phyloP scores from a whole-genome alignment of 768 basidiomycete genomes.

The Fistulinella prunicolor region DNA sequence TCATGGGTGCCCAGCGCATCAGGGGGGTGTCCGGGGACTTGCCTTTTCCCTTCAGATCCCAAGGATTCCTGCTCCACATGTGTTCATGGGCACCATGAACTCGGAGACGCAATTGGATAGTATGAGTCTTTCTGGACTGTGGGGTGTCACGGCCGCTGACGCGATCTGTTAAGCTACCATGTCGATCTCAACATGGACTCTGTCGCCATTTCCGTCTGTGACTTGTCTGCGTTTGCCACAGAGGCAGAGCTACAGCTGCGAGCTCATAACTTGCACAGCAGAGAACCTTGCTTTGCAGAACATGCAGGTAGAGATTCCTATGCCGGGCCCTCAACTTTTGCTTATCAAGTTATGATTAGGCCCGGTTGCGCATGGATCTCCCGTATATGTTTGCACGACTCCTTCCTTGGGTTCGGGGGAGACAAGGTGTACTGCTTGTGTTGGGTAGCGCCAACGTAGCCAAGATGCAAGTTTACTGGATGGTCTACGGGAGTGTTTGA shows the following conservation, averaged over 20 bases:
- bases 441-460: conserved; percentile 99
- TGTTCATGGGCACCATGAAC: conserved; percentile 99
- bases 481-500: conserved; percentile 92
- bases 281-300: conserved; percentile 98
- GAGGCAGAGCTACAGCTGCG: conserved; percentile 70
- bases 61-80: conserved; percentile 91
- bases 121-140: conserved; percentile 23
- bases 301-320: conserved; percentile 64
- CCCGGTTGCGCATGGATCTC: conserved; percentile 92
- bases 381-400: conserved; percentile 95
- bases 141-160: not conserved
- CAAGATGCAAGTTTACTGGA: conserved; percentile 73
- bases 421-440: conserved; percentile 82
- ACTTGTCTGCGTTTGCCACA: conserved; percentile 82
- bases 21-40: conserved; percentile 81
- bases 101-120: conserved; percentile 90
- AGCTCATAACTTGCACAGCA: conserved; percentile 71
- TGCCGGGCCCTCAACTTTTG: not conserved
- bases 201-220: conserved; percentile 78
- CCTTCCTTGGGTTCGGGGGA: conserved; percentile 86
- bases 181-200: conserved; percentile 95
- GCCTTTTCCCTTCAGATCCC: conserved; percentile 82
- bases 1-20: conserved; percentile 87
- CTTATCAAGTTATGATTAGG: conserved; percentile 43
- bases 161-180: conserved; percentile 65